Percentiles rank a stretch among this genome's conserved stretches.
phyloP scores from a whole-genome alignment of 257 asterid genomes.

The Solanum bulbocastanum region DNA sequence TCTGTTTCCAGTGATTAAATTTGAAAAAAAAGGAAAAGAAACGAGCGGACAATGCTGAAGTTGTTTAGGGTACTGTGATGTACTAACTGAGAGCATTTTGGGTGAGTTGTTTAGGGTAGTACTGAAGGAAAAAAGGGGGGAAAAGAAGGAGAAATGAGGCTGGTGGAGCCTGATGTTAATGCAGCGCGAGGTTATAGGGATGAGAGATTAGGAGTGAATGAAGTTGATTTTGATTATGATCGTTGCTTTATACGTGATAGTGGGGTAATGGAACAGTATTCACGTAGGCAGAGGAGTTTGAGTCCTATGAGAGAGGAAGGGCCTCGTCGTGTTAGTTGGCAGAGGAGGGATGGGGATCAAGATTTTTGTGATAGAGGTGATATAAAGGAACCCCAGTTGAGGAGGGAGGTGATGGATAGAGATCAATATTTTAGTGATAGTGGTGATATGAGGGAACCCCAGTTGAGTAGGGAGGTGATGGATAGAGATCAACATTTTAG shows the following conservation, averaged over 20 bases:
- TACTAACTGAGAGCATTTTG: not conserved
- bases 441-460: not conserved
- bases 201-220: not conserved
- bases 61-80: not conserved
- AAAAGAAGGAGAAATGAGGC: not conserved
- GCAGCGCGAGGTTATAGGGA: not conserved
- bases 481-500: not conserved
- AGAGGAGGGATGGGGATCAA: not conserved
- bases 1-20: not conserved
- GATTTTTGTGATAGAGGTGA: not conserved
- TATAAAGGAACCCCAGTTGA: not conserved
- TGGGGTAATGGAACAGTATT: not conserved
- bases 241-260: not conserved
- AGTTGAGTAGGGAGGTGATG: not conserved
- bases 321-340: not conserved
- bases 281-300: not conserved
- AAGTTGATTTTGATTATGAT: not conserved
- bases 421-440: not conserved
- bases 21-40: not conserved
- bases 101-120: not conserved
- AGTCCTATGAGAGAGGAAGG: not conserved
- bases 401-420: not conserved
- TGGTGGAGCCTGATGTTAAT: not conserved
- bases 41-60: not conserved
- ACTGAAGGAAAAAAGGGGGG: not conserved